Evolutionary conservation across 192 early-diverging fungal genomes (phyloP).

Genomic region (Chytriomyces hyalinus): DNA sequence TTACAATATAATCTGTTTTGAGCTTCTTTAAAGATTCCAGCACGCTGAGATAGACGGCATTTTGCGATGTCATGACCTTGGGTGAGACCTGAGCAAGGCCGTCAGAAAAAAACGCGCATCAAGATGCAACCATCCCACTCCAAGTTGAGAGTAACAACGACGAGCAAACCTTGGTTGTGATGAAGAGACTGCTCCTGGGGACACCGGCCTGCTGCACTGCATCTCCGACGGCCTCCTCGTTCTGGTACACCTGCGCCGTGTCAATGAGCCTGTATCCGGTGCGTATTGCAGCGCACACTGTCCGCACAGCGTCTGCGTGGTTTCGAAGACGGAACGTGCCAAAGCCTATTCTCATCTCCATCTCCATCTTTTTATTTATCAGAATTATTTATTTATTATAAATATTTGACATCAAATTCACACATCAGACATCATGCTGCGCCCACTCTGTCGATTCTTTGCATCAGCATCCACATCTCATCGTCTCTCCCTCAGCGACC

Average conservation of each 20-base stretch:
- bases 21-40: conserved; percentile 39
- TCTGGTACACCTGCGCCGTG: conserved; percentile 41
- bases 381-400: not conserved
- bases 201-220: conserved; percentile 9
- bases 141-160: not conserved
- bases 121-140: not conserved
- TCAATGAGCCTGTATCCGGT: conserved; percentile 29
- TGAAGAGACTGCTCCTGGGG: conserved; percentile 40
- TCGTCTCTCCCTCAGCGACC: not conserved
- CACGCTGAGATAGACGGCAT: conserved; percentile 36
- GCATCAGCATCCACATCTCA: not conserved
- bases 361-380: not conserved
- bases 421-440: not conserved
- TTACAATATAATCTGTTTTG: conserved; percentile 15
- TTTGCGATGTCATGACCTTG: conserved; percentile 9
- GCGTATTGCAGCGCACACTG: not conserved
- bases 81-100: conserved; percentile 18
- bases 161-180: conserved; percentile 48
- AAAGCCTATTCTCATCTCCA: conserved; percentile 11
- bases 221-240: conserved; percentile 36
- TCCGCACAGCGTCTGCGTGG: not conserved
- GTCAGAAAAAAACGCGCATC: not conserved
- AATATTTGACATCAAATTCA: not conserved
- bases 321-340: conserved; percentile 13
- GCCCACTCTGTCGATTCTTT: not conserved